These are phyloP conservation scores for Tillandsia fasciculata DNA, from an alignment of 176 grass and related monocot genomes.

Conservation along the genomic window DNA sequence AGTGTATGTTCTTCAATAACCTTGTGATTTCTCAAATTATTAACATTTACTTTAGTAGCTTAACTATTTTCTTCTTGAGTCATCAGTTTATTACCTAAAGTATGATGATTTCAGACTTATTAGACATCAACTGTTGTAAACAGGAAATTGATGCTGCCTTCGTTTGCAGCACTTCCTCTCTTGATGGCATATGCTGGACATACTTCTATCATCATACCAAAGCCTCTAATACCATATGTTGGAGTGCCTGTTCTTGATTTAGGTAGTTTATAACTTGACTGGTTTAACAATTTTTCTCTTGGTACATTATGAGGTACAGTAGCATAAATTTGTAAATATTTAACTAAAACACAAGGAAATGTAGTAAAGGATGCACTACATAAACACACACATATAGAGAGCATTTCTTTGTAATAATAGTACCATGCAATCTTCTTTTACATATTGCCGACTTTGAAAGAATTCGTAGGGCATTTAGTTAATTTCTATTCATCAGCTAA, in stretches of 20 bases:
- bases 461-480: no score
- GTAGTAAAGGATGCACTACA: no score
- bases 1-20: slow-evolving; percentile 63
- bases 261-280: slow-evolving; percentile 31
- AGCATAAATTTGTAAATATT: not conserved
- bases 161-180: slow-evolving; percentile 83
- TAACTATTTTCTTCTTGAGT: slow-evolving; percentile 4
- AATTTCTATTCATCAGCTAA: no score
- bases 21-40: slow-evolving; percentile 1
- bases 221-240: slow-evolving; percentile 74
- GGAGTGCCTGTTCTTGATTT: slow-evolving; percentile 79
- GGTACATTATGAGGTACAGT: slow-evolving; percentile 1
- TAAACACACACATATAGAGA: no score
- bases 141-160: slow-evolving; percentile 82
- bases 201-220: slow-evolving; percentile 87
- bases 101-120: slow-evolving; percentile 10
- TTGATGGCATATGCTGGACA: slow-evolving; percentile 99
- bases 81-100: not conserved
- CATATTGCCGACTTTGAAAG: no score
- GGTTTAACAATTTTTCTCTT: not conserved
- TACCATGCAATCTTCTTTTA: no score
- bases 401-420: no score
- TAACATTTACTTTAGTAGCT: not conserved
- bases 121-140: slow-evolving; percentile 22
- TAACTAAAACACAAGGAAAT: not conserved